Evolutionary conservation across 2,329 filamentous ascomycete genomes (phyloP), one percentile per base, ranked within the genome.

Genomic region (Teratosphaeria epicoccoides): DNA sequence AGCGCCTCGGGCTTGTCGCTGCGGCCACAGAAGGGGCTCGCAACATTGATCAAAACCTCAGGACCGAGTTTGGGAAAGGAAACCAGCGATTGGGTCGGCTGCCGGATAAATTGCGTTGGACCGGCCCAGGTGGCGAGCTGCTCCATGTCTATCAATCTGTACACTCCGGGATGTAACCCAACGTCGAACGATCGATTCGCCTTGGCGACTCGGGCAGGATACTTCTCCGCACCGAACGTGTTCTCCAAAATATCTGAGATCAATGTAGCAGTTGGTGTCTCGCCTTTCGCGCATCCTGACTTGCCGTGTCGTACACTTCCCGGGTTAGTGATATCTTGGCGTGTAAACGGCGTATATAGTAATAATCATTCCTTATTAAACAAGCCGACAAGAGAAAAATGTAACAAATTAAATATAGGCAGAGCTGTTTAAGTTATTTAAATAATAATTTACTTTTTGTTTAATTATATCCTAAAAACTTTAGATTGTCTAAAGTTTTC

Each of bases 111-210:
- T n/a, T 61, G 49, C 0, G 66, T 60, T 3, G 75, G 73, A 0
- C 77, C 68, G 3, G 85, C 82, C 60, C 84, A 80, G 0, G 86
- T 87, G 1, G 85, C 82, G 1, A 91, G 73, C 66, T 93, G 87
- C 66, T 93, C 87, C 60, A 90, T 73, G 66, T 93, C 87, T 7
- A 91, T 76, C 2, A 82, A 74, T 0, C 86, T 81, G 63, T 90
- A 91, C 2, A 87, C 84, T 25, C 85, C 86, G 0, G 86, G 85
- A 64, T 90, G 87, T 1, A 88, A 72, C 64, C 89, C 86, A 24
- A 88, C 73, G 3, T 55, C 56, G 47, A 66, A 70, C 2, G 55
- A 61, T 40, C 63, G 49, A 45, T 66, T 65, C 49, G 69, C 59
- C 20, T 64, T 60, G 10, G 59, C 61, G 24, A 81, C 59, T 6